Conservation (phyloP, 345 rosid species). For the Diplotaxis tenuifolia region DNA sequence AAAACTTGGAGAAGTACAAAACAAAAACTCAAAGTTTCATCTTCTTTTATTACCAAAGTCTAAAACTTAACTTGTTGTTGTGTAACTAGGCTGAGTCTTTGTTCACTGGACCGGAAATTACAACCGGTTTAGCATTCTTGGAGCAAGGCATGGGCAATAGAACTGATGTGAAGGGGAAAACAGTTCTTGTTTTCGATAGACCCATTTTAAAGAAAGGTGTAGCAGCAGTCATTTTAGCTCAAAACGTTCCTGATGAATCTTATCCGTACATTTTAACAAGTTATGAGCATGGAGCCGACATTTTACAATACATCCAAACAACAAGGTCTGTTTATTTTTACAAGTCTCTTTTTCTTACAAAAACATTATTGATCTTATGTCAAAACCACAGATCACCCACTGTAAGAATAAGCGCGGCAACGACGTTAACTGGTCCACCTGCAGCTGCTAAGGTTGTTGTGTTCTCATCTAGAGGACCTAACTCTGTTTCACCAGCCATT, state of each 20-base stretch:
- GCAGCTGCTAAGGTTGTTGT: conserved; percentile 34
- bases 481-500: conserved; percentile 52
- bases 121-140: conserved; percentile 15
- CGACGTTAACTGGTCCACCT: conserved; percentile 33
- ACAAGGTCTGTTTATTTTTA: conserved; percentile 25
- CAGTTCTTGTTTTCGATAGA: conserved; percentile 8
- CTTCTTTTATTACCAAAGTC: neutral
- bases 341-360: conserved; percentile 12
- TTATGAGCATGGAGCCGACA: conserved; percentile 38
- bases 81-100: conserved; percentile 37
- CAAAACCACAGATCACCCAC: conserved; percentile 18
- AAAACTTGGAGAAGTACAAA: too few species aligned
- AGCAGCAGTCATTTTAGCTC: conserved; percentile 35
- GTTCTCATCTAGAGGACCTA: conserved; percentile 54
- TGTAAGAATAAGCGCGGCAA: conserved; percentile 39
- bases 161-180: conserved; percentile 28
- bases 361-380: conserved; percentile 34
- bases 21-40: conserved; percentile 12
- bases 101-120: conserved; percentile 28
- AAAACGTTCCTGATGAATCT: conserved; percentile 6
- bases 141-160: neutral
- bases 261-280: conserved; percentile 18
- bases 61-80: neutral
- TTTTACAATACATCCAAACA: conserved; percentile 36
- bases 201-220: neutral